Evolutionary conservation across 371 early-diverging fungal genomes (phyloP).

Genomic region (Paramicrosporidium saccamoebae): DNA sequence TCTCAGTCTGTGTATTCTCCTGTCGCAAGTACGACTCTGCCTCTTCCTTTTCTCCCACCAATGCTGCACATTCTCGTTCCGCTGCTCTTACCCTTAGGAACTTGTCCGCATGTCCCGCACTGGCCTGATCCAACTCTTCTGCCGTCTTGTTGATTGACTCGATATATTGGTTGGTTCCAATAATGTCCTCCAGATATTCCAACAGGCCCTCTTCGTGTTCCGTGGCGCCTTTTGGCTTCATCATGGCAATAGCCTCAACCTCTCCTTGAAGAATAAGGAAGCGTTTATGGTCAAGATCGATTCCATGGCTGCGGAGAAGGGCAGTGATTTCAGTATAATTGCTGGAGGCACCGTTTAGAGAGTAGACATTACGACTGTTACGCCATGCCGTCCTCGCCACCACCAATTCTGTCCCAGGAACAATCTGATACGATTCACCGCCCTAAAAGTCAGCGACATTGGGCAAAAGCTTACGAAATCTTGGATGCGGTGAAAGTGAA

Average conservation of each 20-base stretch:
- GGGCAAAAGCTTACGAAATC: constrained; percentile 20
- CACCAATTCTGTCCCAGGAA: constrained; percentile 30
- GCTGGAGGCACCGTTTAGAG: constrained; percentile 29
- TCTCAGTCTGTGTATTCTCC: constrained; percentile 34
- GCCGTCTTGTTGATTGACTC: constrained; percentile 43
- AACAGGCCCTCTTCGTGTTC: constrained; percentile 86
- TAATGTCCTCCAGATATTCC: constrained; percentile 98
- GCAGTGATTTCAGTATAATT: constrained; percentile 51
- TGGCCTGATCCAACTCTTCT: constrained; percentile 23
- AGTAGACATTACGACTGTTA: constrained; percentile 30
- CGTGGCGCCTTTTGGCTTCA: constrained; percentile 84
- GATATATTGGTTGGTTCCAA: constrained; percentile 79
- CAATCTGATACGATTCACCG: constrained; percentile 12
- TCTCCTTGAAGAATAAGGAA: constrained; percentile 94
- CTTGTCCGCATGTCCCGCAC: constrained; percentile 40
- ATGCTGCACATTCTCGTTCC: constrained; percentile 31
- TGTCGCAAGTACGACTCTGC: constrained; percentile 37
- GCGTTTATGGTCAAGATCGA: constrained; percentile 95
- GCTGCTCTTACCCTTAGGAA: constrained; percentile 49
- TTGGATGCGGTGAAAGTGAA: constrained; percentile 69
- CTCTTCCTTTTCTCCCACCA: constrained; percentile 43
- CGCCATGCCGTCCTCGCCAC: constrained; percentile 42
- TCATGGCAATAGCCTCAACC: constrained; percentile 93
- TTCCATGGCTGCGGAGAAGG: constrained; percentile 51
- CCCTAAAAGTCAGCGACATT: background rate